A percentile compares a stretch with the other conserved stretches of the same genome.
phyloP scores from a whole-genome alignment of 495 filamentous ascomycete species.

The Penicillium malachiteum region DNA sequence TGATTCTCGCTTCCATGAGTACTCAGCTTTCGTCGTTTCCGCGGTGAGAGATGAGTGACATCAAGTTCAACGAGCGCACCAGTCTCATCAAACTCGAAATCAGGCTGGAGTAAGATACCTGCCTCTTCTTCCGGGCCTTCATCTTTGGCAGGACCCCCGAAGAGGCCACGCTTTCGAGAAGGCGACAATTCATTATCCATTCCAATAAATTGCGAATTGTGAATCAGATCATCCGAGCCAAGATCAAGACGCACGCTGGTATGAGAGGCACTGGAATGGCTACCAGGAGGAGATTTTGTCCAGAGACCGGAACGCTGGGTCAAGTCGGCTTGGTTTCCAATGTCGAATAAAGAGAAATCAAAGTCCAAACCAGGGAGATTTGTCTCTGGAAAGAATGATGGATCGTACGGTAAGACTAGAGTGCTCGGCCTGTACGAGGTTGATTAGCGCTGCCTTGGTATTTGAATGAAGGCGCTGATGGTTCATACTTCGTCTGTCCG shows the following conservation, averaged over 20 bases:
- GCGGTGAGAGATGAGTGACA: slow-evolving; percentile 10
- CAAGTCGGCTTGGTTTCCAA: slow-evolving; percentile 5
- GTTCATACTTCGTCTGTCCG: slow-evolving; percentile 64
- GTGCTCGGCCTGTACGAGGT: slow-evolving; percentile 63
- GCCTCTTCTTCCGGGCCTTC: slow-evolving; percentile 39
- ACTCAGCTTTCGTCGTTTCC: slow-evolving; percentile 9
- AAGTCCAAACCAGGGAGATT: slow-evolving; percentile 57
- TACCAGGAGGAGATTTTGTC: slow-evolving; percentile 30
- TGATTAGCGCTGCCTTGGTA: not conserved
- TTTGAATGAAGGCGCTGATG: slow-evolving; percentile 3
- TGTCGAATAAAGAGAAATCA: slow-evolving; percentile 40
- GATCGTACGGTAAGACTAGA: slow-evolving; percentile 79
- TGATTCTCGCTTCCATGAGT: not conserved
- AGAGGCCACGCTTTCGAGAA: slow-evolving; percentile 20
- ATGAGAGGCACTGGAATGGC: slow-evolving; percentile 29
- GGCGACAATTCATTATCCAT: slow-evolving; percentile 25
- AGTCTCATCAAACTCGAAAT: slow-evolving; percentile 64
- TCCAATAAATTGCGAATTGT: slow-evolving; percentile 19
- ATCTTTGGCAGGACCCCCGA: slow-evolving; percentile 12
- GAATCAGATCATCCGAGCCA: slow-evolving; percentile 28
- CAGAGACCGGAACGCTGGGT: slow-evolving; percentile 23
- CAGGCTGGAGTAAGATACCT: slow-evolving; percentile 57
- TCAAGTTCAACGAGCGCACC: slow-evolving; percentile 55
- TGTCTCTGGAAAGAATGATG: slow-evolving; percentile 75
- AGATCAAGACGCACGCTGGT: slow-evolving; percentile 33